Evolutionary conservation across 352 stramenopile genomes (phyloP), one percentile per base, ranked within the genome.

Genomic region (Phytopythium vexans): DNA sequence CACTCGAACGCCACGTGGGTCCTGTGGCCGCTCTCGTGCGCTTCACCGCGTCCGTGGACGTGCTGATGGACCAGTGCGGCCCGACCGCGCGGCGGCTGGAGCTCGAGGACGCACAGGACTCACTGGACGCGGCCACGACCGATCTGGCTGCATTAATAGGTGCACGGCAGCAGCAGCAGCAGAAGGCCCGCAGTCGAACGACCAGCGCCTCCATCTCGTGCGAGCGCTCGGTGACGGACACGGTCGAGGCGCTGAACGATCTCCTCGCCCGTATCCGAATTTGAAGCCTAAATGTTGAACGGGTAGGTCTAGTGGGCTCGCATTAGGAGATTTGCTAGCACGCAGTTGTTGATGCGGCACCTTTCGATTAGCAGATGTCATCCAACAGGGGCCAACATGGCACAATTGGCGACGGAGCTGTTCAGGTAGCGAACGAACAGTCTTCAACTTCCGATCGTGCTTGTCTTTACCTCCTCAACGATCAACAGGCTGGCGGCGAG

Each of bases 61-160:
- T 75, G 49, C 54, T 86, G 54, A 55, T 72, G 46, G 66, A 86
- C 11, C 73, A 60, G n/a, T 27, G 21, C 65, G 61, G 32, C 42
- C 57, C 0, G 31, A 55, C 7, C 41, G 47, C 6, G 42, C 74
- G 14, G 72, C 54, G 12, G 72, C 69, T 36, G 41, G 64, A 52
- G 43, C 31, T 86, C 9, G 74, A 80, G 11, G 57, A 74, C 16
- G 70, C 77, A 6, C 74, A 81, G 49, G 73, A 87, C 58, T 59
- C 58, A 11, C 39, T 77, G 10, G 71, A 72, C 15, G 52, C 57
- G 1, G 46, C 44, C 1, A 64, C 68, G 0, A 6, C 16, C 3
- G 76, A 77, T 9, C 55, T 84, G 3, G 44, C 38, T 4, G 56
- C 34, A 40, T 82, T 84, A 15, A 32, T 8, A 37, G 51, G 32